Evolutionary conservation across 331 rosid species (phyloP).

Genomic region (Rhamnella rubrinervis): DNA sequence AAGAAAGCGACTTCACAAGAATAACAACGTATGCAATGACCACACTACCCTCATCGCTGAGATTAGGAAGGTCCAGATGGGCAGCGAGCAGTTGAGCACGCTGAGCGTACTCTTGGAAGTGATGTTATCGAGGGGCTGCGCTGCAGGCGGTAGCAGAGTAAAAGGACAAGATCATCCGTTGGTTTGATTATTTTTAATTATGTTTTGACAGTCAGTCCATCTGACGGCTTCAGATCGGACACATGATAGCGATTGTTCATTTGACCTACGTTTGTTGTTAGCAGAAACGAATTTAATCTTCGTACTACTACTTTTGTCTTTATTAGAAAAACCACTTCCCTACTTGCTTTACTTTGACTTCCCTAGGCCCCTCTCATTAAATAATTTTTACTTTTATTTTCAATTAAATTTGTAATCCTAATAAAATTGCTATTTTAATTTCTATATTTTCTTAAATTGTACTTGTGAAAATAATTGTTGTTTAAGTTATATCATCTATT

Average conservation of each 20-base stretch:
- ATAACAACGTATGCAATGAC: too few species aligned
- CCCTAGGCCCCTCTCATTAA: too few species aligned
- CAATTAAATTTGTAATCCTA: too few species aligned
- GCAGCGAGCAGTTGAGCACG: neutral
- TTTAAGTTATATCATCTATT: too few species aligned
- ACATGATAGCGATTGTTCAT: conserved; percentile 7
- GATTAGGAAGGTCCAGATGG: too few species aligned
- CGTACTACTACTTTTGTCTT: neutral
- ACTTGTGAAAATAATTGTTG: too few species aligned
- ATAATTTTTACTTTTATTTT: too few species aligned
- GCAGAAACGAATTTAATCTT: neutral
- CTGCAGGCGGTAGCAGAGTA: neutral
- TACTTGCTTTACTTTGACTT: too few species aligned
- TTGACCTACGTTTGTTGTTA: conserved; percentile 4
- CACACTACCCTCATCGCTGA: too few species aligned
- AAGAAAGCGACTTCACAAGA: too few species aligned
- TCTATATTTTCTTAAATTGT: too few species aligned
- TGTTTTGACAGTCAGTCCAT: neutral
- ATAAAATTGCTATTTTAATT: too few species aligned
- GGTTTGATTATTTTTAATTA: neutral
- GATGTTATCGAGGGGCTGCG: conserved; percentile 2
- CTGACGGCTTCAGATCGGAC: conserved; percentile 5
- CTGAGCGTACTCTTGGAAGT: conserved; percentile 15
- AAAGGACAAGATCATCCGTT: conserved; percentile 4
- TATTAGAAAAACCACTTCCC: neutral